phyloP scores from a whole-genome alignment of 345 rosid species.

The Hibiscus mutabilis region DNA sequence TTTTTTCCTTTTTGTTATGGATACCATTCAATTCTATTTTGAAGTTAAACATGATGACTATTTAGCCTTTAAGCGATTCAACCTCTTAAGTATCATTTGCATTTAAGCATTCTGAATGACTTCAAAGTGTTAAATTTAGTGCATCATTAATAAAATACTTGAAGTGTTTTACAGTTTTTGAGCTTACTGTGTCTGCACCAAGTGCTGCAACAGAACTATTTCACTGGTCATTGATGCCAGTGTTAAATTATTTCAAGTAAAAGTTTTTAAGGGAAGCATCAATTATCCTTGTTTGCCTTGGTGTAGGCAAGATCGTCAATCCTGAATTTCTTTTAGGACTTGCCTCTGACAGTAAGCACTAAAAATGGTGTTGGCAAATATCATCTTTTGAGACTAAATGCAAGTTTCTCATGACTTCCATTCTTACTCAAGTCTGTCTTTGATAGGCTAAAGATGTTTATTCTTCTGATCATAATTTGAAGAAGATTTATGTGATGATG shows the following conservation, averaged over 20 bases:
- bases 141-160: not conserved
- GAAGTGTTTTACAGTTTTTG: not conserved
- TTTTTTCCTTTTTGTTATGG: not conserved
- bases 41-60: not conserved
- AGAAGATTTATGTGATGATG: not conserved
- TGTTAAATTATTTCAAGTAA: not conserved
- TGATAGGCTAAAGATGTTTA: not conserved
- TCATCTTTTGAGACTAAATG: not conserved
- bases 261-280: not conserved
- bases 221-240: not conserved
- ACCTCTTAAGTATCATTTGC: not conserved
- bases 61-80: not conserved
- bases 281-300: not conserved
- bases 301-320: not conserved
- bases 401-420: not conserved
- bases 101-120: not conserved
- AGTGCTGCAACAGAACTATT: not conserved
- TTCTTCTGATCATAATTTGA: not conserved
- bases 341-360: too few relatives aligned
- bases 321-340: too few relatives aligned
- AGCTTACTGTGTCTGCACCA: not conserved
- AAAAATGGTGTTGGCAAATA: too few relatives aligned
- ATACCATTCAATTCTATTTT: conserved; percentile 5
- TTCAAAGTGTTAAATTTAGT: not conserved
- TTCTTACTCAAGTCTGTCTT: not conserved